Evolutionary conservation across 2,329 filamentous ascomycete species (phyloP).

Genomic region (Cladophialophora immunda): DNA sequence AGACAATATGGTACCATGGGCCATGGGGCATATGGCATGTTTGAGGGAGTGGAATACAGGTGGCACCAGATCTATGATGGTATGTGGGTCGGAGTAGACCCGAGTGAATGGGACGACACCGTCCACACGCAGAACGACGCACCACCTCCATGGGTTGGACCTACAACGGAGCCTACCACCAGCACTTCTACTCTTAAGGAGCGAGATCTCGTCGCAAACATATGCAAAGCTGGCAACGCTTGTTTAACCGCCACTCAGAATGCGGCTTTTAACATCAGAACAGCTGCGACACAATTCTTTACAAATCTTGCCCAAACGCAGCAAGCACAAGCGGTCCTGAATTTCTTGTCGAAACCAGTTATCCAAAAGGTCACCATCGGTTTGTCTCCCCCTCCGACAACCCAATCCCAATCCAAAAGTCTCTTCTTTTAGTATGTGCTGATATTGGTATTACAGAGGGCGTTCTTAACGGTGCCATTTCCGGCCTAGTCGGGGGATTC

Average conservation of each 20-base stretch:
- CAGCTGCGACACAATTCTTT: slow-evolving; percentile 8
- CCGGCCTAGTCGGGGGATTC: neutral
- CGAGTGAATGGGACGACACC: slow-evolving; percentile 4
- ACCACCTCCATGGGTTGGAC: neutral
- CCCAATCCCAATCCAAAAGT: too few relatives aligned
- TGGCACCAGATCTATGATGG: slow-evolving; percentile 15
- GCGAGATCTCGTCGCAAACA: slow-evolving; percentile 3
- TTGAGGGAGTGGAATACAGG: slow-evolving; percentile 4
- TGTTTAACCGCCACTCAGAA: slow-evolving; percentile 1
- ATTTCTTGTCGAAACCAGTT: neutral
- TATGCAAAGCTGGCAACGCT: slow-evolving; percentile 1
- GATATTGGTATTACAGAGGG: neutral
- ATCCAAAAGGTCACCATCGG: neutral
- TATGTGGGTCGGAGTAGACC: slow-evolving; percentile 5
- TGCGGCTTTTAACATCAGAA: neutral
- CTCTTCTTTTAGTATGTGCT: neutral
- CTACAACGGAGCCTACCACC: neutral
- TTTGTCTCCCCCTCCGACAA: neutral
- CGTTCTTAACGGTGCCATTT: neutral
- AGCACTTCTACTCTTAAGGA: neutral
- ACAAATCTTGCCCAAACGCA: neutral
- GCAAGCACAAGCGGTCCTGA: neutral
- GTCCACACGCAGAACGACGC: slow-evolving; percentile 1
- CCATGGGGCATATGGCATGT: slow-evolving; percentile 7
- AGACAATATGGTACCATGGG: slow-evolving; percentile 3